Percentiles rank a stretch among this genome's conserved stretches.
phyloP scores from a whole-genome alignment of 768 basidiomycete genomes.

The Dictyophora rubrovolvata region DNA sequence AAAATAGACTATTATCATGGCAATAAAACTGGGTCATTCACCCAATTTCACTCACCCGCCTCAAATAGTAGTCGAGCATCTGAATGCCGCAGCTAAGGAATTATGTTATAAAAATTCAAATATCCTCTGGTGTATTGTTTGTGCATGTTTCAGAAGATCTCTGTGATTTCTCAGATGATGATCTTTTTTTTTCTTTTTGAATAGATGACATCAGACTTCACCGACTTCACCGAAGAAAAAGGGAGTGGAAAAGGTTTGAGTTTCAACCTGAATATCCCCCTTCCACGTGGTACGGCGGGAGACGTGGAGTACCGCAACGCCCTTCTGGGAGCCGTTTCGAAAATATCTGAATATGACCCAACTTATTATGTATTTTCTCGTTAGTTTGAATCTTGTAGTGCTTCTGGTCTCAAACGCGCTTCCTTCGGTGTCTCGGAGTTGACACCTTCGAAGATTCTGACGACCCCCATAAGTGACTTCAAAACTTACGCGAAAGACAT shows the following conservation, averaged over 20 bases:
- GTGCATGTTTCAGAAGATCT: conserved; percentile 23
- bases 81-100: conserved; percentile 17
- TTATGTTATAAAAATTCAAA: conserved; percentile 22
- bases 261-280: conserved; percentile 22
- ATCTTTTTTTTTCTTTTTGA: neutral
- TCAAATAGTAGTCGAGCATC: neutral
- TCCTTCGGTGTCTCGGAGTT: conserved; percentile 21
- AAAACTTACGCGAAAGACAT: conserved; percentile 17
- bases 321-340: conserved; percentile 13
- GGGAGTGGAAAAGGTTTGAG: conserved; percentile 18
- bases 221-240: conserved; percentile 18
- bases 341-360: conserved; percentile 16
- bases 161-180: conserved; percentile 14
- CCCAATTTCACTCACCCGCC: neutral
- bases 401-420: neutral
- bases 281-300: conserved; percentile 18
- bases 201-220: conserved; percentile 18
- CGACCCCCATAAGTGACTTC: conserved; percentile 20
- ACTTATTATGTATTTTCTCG: conserved; percentile 9
- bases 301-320: conserved; percentile 19
- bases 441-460: conserved; percentile 20
- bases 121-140: conserved; percentile 19
- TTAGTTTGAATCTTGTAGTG: neutral
- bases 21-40: conserved; percentile 18
- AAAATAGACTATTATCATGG: conserved; percentile 30